Evolutionary conservation across 192 early-diverging fungal species (phyloP).

Genomic region (Diversispora eburnea): DNA sequence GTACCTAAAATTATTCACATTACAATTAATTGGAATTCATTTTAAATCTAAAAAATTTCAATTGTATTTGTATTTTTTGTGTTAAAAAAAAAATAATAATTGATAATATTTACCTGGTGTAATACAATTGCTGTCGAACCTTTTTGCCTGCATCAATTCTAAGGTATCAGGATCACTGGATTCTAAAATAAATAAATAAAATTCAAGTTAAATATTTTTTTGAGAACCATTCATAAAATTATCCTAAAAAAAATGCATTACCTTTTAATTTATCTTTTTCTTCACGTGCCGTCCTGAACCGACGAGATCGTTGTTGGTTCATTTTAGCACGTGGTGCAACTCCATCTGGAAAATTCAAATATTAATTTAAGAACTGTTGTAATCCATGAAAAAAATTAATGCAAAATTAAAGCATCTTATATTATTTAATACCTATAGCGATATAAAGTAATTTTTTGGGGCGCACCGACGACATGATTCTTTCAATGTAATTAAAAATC

Average conservation of each 20-base stretch:
- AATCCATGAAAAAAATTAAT: neutral
- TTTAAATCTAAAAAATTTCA: neutral
- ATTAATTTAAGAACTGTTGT: neutral
- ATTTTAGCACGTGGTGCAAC: constrained; percentile 99
- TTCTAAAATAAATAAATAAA: constrained; percentile 33
- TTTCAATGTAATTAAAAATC: constrained; percentile 95
- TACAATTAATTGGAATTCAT: neutral
- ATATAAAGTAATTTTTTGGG: constrained; percentile 95
- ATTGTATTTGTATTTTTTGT: neutral
- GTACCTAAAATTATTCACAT: constrained; percentile 52
- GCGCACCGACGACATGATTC: constrained; percentile 87
- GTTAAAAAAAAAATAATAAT: neutral
- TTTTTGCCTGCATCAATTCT: constrained; percentile 46
- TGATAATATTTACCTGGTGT: constrained; percentile 64
- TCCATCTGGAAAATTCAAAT: constrained; percentile 56
- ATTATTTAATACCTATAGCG: constrained; percentile 78
- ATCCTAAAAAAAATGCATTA: constrained; percentile 4
- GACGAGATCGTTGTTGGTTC: constrained; percentile 98
- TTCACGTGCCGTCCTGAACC: constrained; percentile 92
- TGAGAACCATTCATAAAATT: constrained; percentile 24
- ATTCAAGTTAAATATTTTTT: neutral
- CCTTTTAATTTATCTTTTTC: constrained; percentile 53
- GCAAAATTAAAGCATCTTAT: neutral
- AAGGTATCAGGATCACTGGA: constrained; percentile 49
- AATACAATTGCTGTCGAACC: constrained; percentile 97